Evolutionary conservation across 2,329 filamentous ascomycete genomes (phyloP), one percentile per base, ranked within the genome.

Genomic region (Fusarium chaquense): DNA sequence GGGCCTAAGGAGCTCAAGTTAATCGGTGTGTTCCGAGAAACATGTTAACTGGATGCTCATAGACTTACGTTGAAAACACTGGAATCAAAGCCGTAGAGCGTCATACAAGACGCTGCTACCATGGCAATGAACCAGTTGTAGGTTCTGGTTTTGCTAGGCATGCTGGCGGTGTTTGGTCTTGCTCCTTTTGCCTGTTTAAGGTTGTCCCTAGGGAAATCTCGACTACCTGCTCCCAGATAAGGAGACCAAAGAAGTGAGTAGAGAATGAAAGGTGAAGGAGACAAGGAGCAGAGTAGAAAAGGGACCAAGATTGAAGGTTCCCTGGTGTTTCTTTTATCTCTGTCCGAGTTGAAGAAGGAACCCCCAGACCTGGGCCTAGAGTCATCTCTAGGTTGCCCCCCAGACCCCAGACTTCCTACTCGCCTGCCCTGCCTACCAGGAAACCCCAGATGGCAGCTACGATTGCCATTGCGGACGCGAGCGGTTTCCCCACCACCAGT

Each of bases 11-110:
- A 28, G 49, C 50, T 26, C 33, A 33, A 46, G 61, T 70, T 58
- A 71, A 58, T 16, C 9, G 18, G 12, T 26, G 5, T 35, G 41
- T 45, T n/a, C 12, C 30, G 16, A 15, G 20, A 9, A 49, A 33
- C 13, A 15, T 20, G 20, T 20, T 20, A 13, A n/a, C 4, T 49
- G n/a, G n/a, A 35, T 33, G 16, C 24, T 26, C 32, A 33, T 26
- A 9, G 13, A 51, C 65, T 53, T 65, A 71, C 89, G 77, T 93
- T 93, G 83, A 89, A 93, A 47, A 91, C 90, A 38, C 89, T 91
- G 2, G 90, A 89, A 83, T 92, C 90, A 76, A 92, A 92, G 60
- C 90, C 90, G 76, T 92, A 92, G 45, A 93, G 83, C 24, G 92
- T 89, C 90, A 92, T 92, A 78, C 89, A 92, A 77, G 89, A 88